phyloP scores from a whole-genome alignment of 2,329 filamentous ascomycete species.

The Xylariaceae sp. region DNA sequence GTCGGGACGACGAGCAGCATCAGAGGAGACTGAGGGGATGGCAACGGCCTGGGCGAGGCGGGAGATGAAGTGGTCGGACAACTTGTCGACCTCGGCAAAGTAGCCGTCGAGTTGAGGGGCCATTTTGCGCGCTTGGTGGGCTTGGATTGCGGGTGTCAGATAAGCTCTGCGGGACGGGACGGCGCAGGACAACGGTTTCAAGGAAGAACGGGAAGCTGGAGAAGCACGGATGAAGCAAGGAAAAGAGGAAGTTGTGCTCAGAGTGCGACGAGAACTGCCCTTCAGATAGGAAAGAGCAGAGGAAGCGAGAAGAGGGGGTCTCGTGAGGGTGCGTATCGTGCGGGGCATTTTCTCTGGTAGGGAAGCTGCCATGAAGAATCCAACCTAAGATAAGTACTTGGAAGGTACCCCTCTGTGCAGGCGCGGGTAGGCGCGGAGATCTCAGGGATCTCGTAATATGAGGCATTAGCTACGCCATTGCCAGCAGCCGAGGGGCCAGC shows the following conservation, averaged over 20 bases:
- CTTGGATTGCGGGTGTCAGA: constrained; percentile 48
- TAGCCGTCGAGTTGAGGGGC: constrained; percentile 84
- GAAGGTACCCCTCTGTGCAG: background rate
- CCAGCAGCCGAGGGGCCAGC: too few species aligned
- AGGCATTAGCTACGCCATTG: too few species aligned
- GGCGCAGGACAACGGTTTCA: constrained; percentile 1
- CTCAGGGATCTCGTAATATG: background rate
- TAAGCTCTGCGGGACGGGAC: constrained; percentile 37
- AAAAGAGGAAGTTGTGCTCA: background rate
- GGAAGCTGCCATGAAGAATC: background rate
- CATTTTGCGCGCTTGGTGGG: constrained; percentile 69
- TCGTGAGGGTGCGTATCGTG: constrained; percentile 19
- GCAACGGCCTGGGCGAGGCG: constrained; percentile 87
- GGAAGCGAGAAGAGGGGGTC: constrained; percentile 15
- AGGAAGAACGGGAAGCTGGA: background rate
- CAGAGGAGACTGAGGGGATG: constrained; percentile 90
- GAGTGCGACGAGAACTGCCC: background rate
- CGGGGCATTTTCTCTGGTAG: constrained; percentile 22
- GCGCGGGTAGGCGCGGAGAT: background rate
- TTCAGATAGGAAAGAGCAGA: constrained; percentile 3
- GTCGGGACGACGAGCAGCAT: constrained; percentile 81
- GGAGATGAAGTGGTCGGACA: constrained; percentile 79
- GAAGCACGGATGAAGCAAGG: background rate
- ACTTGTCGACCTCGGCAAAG: constrained; percentile 84
- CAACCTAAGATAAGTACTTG: too few species aligned